Conservation (phyloP, 23 red algal species). For the Gracilaria domingensis region DNA sequence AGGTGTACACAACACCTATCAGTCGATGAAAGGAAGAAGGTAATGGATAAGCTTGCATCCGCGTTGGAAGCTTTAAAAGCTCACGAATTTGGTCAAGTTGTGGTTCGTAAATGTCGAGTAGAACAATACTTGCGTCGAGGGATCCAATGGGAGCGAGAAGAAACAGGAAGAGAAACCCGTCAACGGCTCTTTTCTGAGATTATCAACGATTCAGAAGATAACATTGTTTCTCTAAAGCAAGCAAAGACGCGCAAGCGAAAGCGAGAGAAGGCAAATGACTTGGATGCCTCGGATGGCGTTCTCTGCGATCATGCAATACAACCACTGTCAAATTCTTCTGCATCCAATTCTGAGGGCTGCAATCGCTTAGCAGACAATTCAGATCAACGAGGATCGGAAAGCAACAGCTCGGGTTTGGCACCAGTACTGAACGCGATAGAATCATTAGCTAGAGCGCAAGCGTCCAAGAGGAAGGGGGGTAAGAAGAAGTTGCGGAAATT, state of each 20-base stretch:
- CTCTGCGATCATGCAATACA: not conserved
- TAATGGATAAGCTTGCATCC: conserved; percentile 55
- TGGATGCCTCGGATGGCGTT: not conserved
- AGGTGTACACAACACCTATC: not conserved
- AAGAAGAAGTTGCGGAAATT: not conserved
- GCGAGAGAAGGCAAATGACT: not conserved
- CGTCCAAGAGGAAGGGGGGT: not conserved
- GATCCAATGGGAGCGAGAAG: conserved; percentile 41
- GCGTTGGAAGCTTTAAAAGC: conserved; percentile 27
- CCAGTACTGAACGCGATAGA: conserved; percentile 4
- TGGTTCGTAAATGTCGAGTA: conserved; percentile 69
- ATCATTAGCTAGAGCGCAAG: not conserved
- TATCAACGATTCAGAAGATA: conserved; percentile 25
- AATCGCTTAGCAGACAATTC: not conserved
- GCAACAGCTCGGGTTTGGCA: not conserved
- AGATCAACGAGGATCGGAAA: not conserved
- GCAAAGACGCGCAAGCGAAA: not conserved
- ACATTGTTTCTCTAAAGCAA: not conserved
- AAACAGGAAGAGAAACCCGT: conserved; percentile 59
- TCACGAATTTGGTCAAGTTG: conserved; percentile 31
- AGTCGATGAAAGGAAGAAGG: conserved; percentile 19
- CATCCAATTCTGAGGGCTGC: not conserved
- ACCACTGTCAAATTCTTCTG: not conserved
- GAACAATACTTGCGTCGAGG: conserved; percentile 68
- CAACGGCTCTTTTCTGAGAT: conserved; percentile 66